Percentiles rank a stretch among this genome's conserved stretches.
phyloP scores from a whole-genome alignment of 768 basidiomycete genomes.

The Lentinula raphanica region DNA sequence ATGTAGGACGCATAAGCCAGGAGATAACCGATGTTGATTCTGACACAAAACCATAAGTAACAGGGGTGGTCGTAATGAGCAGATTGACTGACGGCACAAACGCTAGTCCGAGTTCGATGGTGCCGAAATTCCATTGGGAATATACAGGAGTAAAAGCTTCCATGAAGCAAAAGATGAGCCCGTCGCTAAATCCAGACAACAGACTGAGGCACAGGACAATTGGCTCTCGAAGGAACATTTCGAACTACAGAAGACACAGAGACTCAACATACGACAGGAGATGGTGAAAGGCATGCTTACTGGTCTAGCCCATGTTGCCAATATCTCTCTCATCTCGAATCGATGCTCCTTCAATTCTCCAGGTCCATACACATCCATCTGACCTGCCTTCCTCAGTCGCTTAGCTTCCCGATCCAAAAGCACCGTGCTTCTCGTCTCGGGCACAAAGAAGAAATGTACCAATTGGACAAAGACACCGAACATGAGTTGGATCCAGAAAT shows the following conservation, averaged over 20 bases:
- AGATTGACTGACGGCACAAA: conserved; percentile 9
- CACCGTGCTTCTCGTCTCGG: conserved; percentile 7
- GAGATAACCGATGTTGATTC: conserved; percentile 8
- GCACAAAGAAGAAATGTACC: conserved; percentile 6
- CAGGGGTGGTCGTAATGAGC: neutral
- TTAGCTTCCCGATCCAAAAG: conserved; percentile 7
- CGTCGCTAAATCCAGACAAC: conserved; percentile 9
- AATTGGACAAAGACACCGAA: conserved; percentile 7
- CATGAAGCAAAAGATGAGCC: conserved; percentile 10
- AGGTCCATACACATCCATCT: conserved; percentile 5
- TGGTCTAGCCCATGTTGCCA: conserved; percentile 9
- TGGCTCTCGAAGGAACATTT: conserved; percentile 9
- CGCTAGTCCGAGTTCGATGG: conserved; percentile 5
- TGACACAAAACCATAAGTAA: neutral
- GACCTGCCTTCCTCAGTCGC: conserved; percentile 4
- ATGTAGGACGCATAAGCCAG: neutral
- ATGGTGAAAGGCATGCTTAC: neutral
- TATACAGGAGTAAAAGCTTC: conserved; percentile 9
- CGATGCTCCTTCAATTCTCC: conserved; percentile 7
- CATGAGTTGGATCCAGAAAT: conserved; percentile 11
- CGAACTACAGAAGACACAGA: neutral
- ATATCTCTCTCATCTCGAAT: conserved; percentile 6
- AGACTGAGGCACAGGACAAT: conserved; percentile 10
- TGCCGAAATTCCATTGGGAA: conserved; percentile 8
- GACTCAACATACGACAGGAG: neutral